Percentiles rank a stretch among this genome's conserved stretches.
These are phyloP conservation scores for Cryptococcus sp. DNA, from an alignment of 1,284 basidiomycete genomes.

Conservation along the genomic window DNA sequence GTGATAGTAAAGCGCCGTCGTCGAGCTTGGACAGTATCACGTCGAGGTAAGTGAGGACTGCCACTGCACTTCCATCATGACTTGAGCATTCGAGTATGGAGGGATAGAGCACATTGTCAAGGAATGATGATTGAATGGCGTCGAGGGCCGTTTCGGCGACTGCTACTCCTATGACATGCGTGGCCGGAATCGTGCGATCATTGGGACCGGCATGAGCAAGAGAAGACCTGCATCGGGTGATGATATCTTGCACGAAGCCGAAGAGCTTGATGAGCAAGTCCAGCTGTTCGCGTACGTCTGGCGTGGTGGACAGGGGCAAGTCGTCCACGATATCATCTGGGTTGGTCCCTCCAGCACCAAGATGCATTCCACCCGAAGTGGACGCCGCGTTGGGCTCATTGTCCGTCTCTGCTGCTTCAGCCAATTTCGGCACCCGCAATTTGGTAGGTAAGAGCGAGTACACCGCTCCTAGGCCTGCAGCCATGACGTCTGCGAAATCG, in stretches of 20 bases:
- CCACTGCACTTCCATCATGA: constrained; percentile 87
- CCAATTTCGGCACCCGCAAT: constrained; percentile 56
- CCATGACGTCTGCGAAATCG: constrained; percentile 94
- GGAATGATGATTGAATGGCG: constrained; percentile 79
- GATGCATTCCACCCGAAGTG: constrained; percentile 21
- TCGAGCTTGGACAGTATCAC: constrained; percentile 76
- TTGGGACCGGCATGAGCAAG: constrained; percentile 23
- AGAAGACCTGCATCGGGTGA: constrained; percentile 39
- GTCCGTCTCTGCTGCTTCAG: constrained; percentile 60
- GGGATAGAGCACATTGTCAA: constrained; percentile 91
- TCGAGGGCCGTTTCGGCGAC: constrained; percentile 79
- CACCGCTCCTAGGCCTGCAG: constrained; percentile 88
- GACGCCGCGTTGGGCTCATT: constrained; percentile 50
- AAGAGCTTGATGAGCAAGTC: constrained; percentile 86
- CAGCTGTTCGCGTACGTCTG: constrained; percentile 75
- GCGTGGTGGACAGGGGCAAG: constrained; percentile 61
- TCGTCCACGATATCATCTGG: constrained; percentile 53
- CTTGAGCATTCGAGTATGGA: constrained; percentile 92
- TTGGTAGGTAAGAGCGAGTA: constrained; percentile 90
- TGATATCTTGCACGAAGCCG: constrained; percentile 88
- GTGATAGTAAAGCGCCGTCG: constrained; percentile 56
- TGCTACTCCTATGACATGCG: constrained; percentile 63
- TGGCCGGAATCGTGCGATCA: constrained; percentile 16
- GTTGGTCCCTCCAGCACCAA: constrained; percentile 13
- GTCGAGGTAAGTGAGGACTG: constrained; percentile 96